Conservation (phyloP, 495 filamentous ascomycete genomes). For the Aspergillus olivimuriae region DNA sequence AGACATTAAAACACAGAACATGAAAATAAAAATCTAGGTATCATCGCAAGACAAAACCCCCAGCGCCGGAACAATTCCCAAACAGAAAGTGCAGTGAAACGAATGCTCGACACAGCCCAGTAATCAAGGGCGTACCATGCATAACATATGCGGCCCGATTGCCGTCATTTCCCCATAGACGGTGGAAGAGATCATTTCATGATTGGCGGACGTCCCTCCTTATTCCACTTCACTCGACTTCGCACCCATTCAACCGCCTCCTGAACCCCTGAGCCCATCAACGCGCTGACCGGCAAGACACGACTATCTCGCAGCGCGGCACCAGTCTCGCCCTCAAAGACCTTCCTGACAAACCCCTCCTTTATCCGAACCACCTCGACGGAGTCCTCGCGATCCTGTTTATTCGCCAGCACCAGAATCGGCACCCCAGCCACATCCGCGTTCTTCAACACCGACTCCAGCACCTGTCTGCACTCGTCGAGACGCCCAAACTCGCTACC, state of each 20-base stretch:
- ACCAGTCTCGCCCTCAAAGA: slow-evolving; percentile 90
- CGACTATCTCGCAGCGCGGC: slow-evolving; percentile 78
- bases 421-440: slow-evolving; percentile 85
- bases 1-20: neutral
- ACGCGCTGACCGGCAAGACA: slow-evolving; percentile 84
- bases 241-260: slow-evolving; percentile 96
- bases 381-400: slow-evolving; percentile 95
- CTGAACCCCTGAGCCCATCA: slow-evolving; percentile 84
- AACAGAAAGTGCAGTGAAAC: neutral
- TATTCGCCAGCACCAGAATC: slow-evolving; percentile 89
- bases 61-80: neutral
- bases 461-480: slow-evolving; percentile 80
- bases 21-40: neutral
- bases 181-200: slow-evolving; percentile 71
- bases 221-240: slow-evolving; percentile 90
- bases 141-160: too few species aligned
- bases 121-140: too few species aligned
- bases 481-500: slow-evolving; percentile 59
- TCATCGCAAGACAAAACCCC: neutral
- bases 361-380: slow-evolving; percentile 96
- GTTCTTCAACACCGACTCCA: slow-evolving; percentile 78
- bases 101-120: too few species aligned
- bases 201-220: slow-evolving; percentile 81
- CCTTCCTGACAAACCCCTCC: slow-evolving; percentile 86
- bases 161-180: too few species aligned